Evolutionary conservation across 177 flowering plant species (phyloP), one percentile per base, ranked within the genome.

Genomic region (Tripterygium wilfordii): DNA sequence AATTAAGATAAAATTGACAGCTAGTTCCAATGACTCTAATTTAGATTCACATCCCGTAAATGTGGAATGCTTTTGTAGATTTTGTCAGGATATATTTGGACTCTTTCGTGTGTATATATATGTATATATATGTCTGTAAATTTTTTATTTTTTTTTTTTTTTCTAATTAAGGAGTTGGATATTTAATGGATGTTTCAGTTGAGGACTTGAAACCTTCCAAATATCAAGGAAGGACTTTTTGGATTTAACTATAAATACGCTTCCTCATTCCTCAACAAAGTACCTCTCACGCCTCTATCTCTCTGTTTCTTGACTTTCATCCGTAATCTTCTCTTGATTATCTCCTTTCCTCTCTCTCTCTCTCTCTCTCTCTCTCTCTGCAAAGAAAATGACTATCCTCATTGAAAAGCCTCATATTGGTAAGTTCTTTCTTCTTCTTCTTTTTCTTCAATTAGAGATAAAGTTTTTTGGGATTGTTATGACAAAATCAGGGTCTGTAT

Each of bases 331-430:
- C n/a, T n/a, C n/a, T n/a, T n/a, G n/a, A n/a, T n/a, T n/a, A n/a
- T n/a, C n/a, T n/a, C n/a, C n/a, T n/a, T n/a, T n/a, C n/a, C n/a
- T n/a, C n/a, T n/a, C n/a, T n/a, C n/a, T 42, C 36, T 31, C 6
- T 1, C 7, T 9, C 15, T 23, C 14, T 19, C 17, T 7, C 12
- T 2, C 23, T n/a, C 16, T 25, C 33, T 28, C 16, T 17, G 7
- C 12, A 12, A 18, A 17, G 21, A 17, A 50, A 20, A 65, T 65
- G 69, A 65, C 69, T 9, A 55, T 65, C 49, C 45, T 60, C 46
- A 47, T 65, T 42, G 69, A 59, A 33, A 36, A 64, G 19, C 58
- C 52, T 10, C 45, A 45, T 13, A 19, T 24, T 7, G 57, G 61
- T 57, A 55, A 2, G 18, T 23, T 20, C 53, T 12, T 46, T 29